Evolutionary conservation across 805 yeast genomes (phyloP), one percentile per base, ranked within the genome.

Genomic region (Diddensiella transvaalensis): DNA sequence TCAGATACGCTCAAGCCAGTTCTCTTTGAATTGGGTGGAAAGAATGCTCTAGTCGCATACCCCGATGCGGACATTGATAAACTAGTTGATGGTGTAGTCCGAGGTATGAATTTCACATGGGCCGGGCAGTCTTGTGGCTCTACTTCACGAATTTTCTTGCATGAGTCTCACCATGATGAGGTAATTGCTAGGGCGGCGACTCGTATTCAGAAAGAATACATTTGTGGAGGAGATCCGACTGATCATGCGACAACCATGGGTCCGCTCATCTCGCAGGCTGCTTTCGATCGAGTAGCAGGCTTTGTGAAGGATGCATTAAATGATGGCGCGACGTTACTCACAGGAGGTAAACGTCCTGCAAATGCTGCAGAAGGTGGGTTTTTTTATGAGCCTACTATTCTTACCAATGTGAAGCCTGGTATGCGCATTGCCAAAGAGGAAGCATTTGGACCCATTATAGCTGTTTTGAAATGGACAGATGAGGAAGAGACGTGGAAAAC

Each of bases 71-170:
- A 89, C 65, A 62, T 90, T 48, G 82, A 83, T 36, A 74, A 75
- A 60, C 86, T 96, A 44, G 83, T 86, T 39, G 75, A 81, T 53
- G 78, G 80, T 74, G 81, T 87, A 54, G 75, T 85, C 42, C 65
- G 77, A 47, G 96, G 96, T 65, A 86, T 88, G 61, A 86, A 85
- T 77, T 87, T 78, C 76, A 90, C 90, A 75, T 82, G 89, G 63
- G 97, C 38, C 63, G 97, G 97, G 70, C 96, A 89, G 73, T 93
- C 87, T 46, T 89, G 97, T 71, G 83, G 89, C 61, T 96, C 96
- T 19, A 90, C 95, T 56, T 88, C 96, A 37, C 83, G 97, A 71
- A 71, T 89, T 52, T 85, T 85, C 65, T 83, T 89, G 47, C 96
- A 90, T 68, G 90, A 85, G 54, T 77, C 79, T 30, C 73, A 87